phyloP scores from a whole-genome alignment of 148 eudicot species.

The Chenopodium formosanum region DNA sequence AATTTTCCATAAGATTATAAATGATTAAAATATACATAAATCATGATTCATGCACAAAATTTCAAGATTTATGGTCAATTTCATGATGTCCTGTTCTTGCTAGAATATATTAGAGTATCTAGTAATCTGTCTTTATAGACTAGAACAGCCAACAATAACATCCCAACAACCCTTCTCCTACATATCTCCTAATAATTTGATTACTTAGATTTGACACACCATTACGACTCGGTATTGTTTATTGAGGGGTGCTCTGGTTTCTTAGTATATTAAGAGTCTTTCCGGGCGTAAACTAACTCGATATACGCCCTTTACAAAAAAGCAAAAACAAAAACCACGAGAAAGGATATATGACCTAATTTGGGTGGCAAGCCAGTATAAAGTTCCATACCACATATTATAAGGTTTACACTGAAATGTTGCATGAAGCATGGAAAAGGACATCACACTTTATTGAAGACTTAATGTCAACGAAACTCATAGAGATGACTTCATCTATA shows the following conservation, averaged over 20 bases:
- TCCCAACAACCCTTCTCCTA: background rate
- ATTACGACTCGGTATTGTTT: background rate
- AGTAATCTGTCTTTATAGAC: background rate
- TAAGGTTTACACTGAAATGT: too few relatives aligned
- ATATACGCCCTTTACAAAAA: too few relatives aligned
- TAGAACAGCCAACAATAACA: background rate
- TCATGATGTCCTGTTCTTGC: too few relatives aligned
- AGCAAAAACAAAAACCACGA: background rate
- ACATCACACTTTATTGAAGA: background rate
- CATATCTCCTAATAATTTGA: background rate
- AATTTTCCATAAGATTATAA: background rate
- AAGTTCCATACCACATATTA: too few relatives aligned
- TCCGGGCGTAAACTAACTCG: too few relatives aligned
- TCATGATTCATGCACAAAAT: background rate
- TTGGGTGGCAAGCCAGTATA: background rate
- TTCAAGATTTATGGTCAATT: background rate
- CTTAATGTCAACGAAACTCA: background rate
- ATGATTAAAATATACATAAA: background rate
- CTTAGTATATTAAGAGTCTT: too few relatives aligned
- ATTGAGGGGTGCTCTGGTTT: too few relatives aligned
- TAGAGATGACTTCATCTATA: background rate
- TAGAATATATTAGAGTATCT: background rate
- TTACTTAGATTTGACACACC: background rate
- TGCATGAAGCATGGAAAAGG: background rate
- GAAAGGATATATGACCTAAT: background rate